These are phyloP conservation scores for Datisca glomerata DNA, from an alignment of 306 rosid species.

Conservation along the genomic window DNA sequence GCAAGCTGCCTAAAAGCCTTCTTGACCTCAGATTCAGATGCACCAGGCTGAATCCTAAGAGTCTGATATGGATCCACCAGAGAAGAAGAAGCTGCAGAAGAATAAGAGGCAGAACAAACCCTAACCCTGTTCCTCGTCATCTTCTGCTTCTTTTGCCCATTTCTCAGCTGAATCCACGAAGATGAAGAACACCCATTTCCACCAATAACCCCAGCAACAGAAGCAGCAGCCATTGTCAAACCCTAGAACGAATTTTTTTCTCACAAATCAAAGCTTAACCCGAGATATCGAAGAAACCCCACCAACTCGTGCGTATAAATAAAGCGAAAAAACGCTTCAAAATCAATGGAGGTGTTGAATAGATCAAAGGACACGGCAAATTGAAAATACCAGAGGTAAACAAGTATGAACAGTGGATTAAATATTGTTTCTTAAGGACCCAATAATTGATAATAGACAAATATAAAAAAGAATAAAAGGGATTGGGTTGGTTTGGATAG, in stretches of 20 bases:
- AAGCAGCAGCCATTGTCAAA: conserved; percentile 31
- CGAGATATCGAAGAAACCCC: too few relatives aligned
- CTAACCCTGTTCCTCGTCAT: conserved; percentile 13
- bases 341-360: too few relatives aligned
- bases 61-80: conserved; percentile 61
- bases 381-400: too few relatives aligned
- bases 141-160: conserved; percentile 14
- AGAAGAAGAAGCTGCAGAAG: conserved; percentile 31
- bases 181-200: conserved; percentile 29
- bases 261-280: too few relatives aligned
- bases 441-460: too few relatives aligned
- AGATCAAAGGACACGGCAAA: too few relatives aligned
- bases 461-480: neutral
- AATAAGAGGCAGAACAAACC: conserved; percentile 28
- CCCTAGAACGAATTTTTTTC: neutral
- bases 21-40: conserved; percentile 81
- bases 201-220: conserved; percentile 41
- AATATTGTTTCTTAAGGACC: too few relatives aligned
- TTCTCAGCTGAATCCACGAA: conserved; percentile 30
- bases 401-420: too few relatives aligned
- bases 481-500: neutral
- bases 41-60: conserved; percentile 46
- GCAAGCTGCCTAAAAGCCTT: conserved; percentile 88
- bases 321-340: too few relatives aligned
- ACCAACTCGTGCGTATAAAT: too few relatives aligned